Evolutionary conservation across 441 rosid species (phyloP).

Genomic region (Syzygium malaccense): DNA sequence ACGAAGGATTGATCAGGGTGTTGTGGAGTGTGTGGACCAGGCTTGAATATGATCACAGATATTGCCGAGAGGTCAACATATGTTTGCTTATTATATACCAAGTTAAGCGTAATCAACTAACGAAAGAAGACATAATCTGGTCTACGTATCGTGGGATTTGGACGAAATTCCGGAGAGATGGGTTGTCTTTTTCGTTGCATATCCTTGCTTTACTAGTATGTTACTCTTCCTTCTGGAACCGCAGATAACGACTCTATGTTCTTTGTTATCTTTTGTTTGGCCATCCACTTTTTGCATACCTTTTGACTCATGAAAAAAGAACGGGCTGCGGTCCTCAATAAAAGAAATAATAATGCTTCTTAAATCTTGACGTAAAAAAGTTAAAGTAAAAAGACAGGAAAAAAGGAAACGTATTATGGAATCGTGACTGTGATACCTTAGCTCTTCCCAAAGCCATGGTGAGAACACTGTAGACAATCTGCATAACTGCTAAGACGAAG

Average conservation of each 20-base stretch:
- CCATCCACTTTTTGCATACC: neutral
- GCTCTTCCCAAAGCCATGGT: conserved; percentile 62
- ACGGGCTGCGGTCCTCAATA: neutral
- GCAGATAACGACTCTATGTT: neutral
- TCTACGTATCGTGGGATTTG: neutral
- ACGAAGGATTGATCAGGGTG: neutral
- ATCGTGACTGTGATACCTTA: conserved; percentile 30
- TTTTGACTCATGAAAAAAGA: neutral
- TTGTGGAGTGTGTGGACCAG: neutral
- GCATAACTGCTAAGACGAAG: conserved; percentile 62
- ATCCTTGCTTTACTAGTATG: neutral
- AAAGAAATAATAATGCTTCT: neutral
- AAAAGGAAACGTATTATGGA: neutral
- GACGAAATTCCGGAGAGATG: neutral
- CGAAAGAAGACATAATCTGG: neutral
- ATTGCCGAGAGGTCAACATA: neutral
- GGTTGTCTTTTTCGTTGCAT: neutral
- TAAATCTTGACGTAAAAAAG: neutral
- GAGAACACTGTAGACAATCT: conserved; percentile 43
- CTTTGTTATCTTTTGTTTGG: neutral
- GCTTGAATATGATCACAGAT: neutral
- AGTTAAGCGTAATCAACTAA: neutral
- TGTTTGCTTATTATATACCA: neutral
- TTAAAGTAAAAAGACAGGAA: neutral
- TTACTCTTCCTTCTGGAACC: neutral